Percentiles rank a stretch among this genome's conserved stretches.
Evolutionary conservation across 106 monocot genomes (phyloP).

Genomic region (Dendrobium nobile): DNA sequence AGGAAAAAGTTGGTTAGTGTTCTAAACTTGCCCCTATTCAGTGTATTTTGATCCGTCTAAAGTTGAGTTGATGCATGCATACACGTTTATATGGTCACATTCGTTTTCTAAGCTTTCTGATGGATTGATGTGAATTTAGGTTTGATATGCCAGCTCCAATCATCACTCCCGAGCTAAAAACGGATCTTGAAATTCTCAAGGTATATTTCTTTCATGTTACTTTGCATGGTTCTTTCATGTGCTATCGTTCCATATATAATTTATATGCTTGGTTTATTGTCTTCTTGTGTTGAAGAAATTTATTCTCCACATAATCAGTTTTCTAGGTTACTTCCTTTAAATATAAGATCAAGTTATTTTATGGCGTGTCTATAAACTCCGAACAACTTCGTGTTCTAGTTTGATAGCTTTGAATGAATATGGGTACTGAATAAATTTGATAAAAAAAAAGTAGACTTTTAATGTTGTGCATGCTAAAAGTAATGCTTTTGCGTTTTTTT

Average conservation of each 20-base stretch:
- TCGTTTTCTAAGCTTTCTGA: neutral
- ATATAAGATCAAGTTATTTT: too few relatives aligned
- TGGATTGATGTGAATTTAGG: conserved; percentile 31
- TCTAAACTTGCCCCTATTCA: neutral
- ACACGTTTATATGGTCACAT: neutral
- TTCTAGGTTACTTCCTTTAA: too few relatives aligned
- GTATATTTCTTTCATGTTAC: conserved; percentile 21
- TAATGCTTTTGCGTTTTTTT: too few relatives aligned
- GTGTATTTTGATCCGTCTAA: neutral
- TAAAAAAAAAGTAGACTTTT: too few relatives aligned
- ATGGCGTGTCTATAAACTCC: too few relatives aligned
- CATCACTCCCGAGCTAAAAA: conserved; percentile 81
- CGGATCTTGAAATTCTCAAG: conserved; percentile 86
- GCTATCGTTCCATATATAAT: neutral
- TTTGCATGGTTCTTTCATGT: neutral
- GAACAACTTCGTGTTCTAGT: too few relatives aligned
- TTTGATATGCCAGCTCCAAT: conserved; percentile 94
- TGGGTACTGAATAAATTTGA: too few relatives aligned
- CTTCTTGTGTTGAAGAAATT: too few relatives aligned
- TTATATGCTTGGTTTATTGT: neutral
- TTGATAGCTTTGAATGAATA: too few relatives aligned
- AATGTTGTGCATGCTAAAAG: too few relatives aligned
- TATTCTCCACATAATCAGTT: too few relatives aligned
- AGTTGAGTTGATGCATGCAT: neutral
- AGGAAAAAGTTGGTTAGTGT: conserved; percentile 46